These are phyloP conservation scores for Auxenochlorella pyrenoidosa DNA, from an alignment of 139 green algal genomes.

Conservation along the genomic window DNA sequence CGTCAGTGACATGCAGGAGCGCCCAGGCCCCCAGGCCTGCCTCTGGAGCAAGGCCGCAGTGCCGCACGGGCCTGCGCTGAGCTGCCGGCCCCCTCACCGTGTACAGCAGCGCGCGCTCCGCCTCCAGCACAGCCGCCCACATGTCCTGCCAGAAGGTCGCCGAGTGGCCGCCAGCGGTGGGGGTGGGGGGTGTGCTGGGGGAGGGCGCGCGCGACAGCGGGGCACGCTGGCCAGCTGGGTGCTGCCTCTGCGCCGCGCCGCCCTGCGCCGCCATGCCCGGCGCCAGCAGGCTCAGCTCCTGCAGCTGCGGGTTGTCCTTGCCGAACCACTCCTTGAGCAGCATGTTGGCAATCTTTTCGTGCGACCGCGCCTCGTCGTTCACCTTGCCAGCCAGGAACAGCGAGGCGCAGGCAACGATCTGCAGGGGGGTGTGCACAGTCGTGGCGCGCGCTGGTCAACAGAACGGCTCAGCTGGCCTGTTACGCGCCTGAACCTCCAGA, in stretches of 20 bases:
- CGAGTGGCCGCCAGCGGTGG: neutral
- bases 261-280: neutral
- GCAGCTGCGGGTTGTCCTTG: slow-evolving; percentile 38
- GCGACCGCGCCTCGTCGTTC: slow-evolving; percentile 26
- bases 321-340: slow-evolving; percentile 48
- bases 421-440: neutral
- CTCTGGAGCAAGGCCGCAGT: too few species aligned
- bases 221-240: neutral
- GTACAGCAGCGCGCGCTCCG: slow-evolving; percentile 43
- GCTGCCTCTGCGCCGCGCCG: neutral
- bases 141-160: neutral
- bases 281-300: neutral
- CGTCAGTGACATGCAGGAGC: too few species aligned
- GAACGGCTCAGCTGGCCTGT: too few species aligned
- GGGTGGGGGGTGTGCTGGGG: neutral
- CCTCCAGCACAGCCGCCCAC: slow-evolving; percentile 36
- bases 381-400: slow-evolving; percentile 49
- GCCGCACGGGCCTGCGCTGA: too few species aligned
- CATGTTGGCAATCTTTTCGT: slow-evolving; percentile 13
- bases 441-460: neutral
- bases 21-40: too few species aligned
- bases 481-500: too few species aligned
- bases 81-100: neutral
- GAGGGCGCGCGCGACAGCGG: neutral
- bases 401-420: slow-evolving; percentile 39